phyloP scores from a whole-genome alignment of 2,329 filamentous ascomycete species.

The Myriosclerotinia duriaeana region DNA sequence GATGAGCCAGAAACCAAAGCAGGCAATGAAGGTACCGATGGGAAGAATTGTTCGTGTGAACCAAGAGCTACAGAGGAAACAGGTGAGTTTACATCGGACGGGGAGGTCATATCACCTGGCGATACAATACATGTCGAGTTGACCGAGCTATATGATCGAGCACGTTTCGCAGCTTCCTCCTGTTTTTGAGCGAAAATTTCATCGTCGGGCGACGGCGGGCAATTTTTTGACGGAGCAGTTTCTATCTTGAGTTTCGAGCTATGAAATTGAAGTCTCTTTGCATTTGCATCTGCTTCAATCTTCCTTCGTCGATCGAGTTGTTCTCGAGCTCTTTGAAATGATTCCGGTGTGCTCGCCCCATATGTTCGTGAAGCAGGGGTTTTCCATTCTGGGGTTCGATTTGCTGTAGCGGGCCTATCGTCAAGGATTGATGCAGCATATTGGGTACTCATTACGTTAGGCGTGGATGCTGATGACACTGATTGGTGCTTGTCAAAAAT shows the following conservation, averaged over 20 bases:
- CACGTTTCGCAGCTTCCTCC: slow-evolving; percentile 32
- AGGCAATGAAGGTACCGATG: slow-evolving; percentile 63
- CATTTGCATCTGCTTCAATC: slow-evolving; percentile 42
- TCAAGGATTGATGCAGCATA: slow-evolving; percentile 43
- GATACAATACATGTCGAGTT: slow-evolving; percentile 47
- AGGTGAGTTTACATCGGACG: slow-evolving; percentile 33
- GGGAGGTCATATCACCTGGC: slow-evolving; percentile 24
- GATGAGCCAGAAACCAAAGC: slow-evolving; percentile 63
- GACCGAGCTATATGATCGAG: slow-evolving; percentile 38
- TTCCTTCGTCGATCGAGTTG: slow-evolving; percentile 39
- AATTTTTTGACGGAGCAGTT: slow-evolving; percentile 33
- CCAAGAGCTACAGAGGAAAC: slow-evolving; percentile 50
- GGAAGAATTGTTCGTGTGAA: slow-evolving; percentile 46
- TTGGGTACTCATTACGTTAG: slow-evolving; percentile 31
- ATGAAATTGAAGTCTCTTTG: slow-evolving; percentile 36
- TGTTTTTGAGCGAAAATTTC: slow-evolving; percentile 40
- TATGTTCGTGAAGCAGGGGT: slow-evolving; percentile 43
- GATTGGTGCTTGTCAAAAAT: slow-evolving; percentile 33
- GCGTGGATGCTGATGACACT: slow-evolving; percentile 34
- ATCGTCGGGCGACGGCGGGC: slow-evolving; percentile 50
- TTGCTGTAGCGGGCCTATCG: slow-evolving; percentile 51
- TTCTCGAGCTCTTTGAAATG: slow-evolving; percentile 44
- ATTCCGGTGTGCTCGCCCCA: slow-evolving; percentile 45
- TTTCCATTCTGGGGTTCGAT: slow-evolving; percentile 45
- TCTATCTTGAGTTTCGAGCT: slow-evolving; percentile 16